phyloP scores from a whole-genome alignment of 169 alveolate genomes.

The Eimeria maxima region DNA sequence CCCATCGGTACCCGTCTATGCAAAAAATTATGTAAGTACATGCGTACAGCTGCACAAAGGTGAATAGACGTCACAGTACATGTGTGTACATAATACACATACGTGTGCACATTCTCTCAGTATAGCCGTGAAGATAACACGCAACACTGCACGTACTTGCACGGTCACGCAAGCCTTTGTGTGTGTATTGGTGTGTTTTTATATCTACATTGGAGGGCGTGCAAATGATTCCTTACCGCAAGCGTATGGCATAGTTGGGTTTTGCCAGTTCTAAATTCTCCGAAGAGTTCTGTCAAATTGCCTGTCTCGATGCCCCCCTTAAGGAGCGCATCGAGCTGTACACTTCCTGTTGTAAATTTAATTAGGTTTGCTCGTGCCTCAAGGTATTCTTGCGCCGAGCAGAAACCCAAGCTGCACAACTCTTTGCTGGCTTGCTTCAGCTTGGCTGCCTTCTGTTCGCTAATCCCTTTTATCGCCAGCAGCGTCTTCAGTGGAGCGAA shows the following conservation, averaged over 20 bases:
- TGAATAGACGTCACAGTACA: not conserved
- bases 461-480: conserved; percentile 96
- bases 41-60: not conserved
- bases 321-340: conserved; percentile 96
- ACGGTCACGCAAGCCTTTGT: not conserved
- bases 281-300: conserved; percentile 98
- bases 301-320: conserved; percentile 99
- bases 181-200: not conserved
- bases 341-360: conserved; percentile 97
- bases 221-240: conserved; percentile 87
- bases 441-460: conserved; percentile 98
- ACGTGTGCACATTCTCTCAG: too few relatives aligned
- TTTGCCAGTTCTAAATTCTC: conserved; percentile 99
- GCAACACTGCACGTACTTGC: not conserved
- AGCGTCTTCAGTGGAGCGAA: conserved; percentile 81
- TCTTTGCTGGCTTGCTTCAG: conserved; percentile 96
- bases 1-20: not conserved
- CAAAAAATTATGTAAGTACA: not conserved
- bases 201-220: not conserved
- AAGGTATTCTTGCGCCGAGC: conserved; percentile 82
- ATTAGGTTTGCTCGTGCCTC: conserved; percentile 93
- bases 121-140: too few relatives aligned
- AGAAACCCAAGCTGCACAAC: conserved; percentile 82
- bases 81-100: not conserved
- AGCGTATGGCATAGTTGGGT: conserved; percentile 98